Evolutionary conservation across 2,329 filamentous ascomycete genomes (phyloP).

Genomic region (Trichoderma lentiforme): DNA sequence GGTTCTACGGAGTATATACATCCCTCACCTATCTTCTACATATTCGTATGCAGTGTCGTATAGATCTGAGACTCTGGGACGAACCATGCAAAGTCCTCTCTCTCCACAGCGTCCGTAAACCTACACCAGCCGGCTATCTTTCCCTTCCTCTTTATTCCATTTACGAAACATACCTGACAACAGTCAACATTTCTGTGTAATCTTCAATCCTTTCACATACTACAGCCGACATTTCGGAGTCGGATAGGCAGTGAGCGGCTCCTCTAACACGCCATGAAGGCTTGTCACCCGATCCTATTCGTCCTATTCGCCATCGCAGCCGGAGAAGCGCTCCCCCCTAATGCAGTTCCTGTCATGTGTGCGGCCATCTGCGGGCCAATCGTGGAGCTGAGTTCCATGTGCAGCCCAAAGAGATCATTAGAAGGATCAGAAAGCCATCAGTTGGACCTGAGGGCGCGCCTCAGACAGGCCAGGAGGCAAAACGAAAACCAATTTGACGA

Average conservation of each 20-base stretch:
- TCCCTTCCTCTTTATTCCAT: neutral
- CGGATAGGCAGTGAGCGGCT: neutral
- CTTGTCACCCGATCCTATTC: conserved; percentile 27
- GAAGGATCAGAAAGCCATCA: neutral
- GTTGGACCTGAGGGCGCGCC: neutral
- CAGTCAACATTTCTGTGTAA: neutral
- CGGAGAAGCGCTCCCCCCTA: conserved; percentile 32
- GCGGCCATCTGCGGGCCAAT: conserved; percentile 43
- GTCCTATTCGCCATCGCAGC: conserved; percentile 29
- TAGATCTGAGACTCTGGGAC: neutral
- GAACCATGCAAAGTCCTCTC: neutral
- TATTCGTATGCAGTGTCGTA: neutral
- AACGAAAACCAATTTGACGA: neutral
- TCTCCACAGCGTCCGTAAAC: too few relatives aligned
- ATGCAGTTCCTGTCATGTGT: conserved; percentile 39
- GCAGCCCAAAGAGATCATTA: conserved; percentile 24
- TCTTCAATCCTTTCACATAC: neutral
- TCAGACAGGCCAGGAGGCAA: neutral
- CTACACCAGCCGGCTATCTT: neutral
- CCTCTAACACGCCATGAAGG: conserved; percentile 27
- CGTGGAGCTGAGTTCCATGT: conserved; percentile 40
- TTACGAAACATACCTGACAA: neutral
- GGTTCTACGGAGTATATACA: neutral
- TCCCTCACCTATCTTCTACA: neutral
- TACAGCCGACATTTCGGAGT: neutral